Conservation (phyloP, 1,139 yeast species). For the Zygoascus meyerae region DNA sequence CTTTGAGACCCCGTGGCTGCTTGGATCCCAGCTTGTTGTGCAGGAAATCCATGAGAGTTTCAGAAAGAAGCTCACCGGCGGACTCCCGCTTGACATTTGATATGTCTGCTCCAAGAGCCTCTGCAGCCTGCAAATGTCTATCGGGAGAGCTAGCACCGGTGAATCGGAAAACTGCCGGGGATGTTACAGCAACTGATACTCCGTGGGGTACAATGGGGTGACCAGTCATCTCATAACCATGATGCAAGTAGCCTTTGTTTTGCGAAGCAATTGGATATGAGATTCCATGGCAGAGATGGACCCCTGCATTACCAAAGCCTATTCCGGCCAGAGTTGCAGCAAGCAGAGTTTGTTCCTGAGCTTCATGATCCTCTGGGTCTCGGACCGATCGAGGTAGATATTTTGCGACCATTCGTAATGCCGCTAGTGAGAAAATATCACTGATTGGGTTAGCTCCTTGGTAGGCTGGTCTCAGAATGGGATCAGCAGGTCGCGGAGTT, state of each 20-base stretch:
- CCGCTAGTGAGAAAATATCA: slow-evolving; percentile 38
- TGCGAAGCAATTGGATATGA: slow-evolving; percentile 38
- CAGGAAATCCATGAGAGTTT: slow-evolving; percentile 34
- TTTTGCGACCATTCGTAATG: slow-evolving; percentile 35
- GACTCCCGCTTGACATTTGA: slow-evolving; percentile 35
- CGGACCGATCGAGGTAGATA: slow-evolving; percentile 37
- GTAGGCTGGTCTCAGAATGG: slow-evolving; percentile 38
- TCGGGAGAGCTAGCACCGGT: slow-evolving; percentile 40
- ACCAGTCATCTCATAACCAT: slow-evolving; percentile 35
- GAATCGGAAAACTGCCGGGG: slow-evolving; percentile 38
- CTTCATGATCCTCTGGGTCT: slow-evolving; percentile 36
- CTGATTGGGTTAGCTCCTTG: slow-evolving; percentile 41
- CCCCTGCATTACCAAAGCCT: slow-evolving; percentile 41
- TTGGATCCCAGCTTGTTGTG: slow-evolving; percentile 32
- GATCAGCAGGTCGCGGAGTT: slow-evolving; percentile 37
- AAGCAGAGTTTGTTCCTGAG: slow-evolving; percentile 37
- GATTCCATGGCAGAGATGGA: slow-evolving; percentile 39
- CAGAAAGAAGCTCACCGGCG: slow-evolving; percentile 37
- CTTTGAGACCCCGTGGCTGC: slow-evolving; percentile 35
- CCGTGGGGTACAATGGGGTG: slow-evolving; percentile 40
- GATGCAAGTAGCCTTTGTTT: slow-evolving; percentile 36
- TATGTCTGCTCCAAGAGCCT: slow-evolving; percentile 36
- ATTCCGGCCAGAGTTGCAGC: slow-evolving; percentile 41
- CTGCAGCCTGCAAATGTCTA: slow-evolving; percentile 37
- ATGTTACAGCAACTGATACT: slow-evolving; percentile 38